These are phyloP conservation scores for Podospora anserina DNA, from an alignment of 495 filamentous ascomycete genomes.

Conservation along the genomic window DNA sequence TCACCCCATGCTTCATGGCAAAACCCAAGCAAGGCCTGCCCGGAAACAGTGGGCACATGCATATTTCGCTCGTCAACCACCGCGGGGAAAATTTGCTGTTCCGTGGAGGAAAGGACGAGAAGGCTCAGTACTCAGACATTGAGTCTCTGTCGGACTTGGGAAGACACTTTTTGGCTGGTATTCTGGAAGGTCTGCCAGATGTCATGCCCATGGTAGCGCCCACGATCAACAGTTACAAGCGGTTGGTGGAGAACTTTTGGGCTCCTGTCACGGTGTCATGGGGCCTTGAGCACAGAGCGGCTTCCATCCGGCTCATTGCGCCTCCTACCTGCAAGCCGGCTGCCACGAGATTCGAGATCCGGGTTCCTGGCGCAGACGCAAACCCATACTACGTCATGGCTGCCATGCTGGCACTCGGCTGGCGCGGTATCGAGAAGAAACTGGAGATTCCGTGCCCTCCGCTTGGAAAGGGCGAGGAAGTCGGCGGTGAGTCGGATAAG, in stretches of 20 bases:
- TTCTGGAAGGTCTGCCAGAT: slow-evolving; percentile 84
- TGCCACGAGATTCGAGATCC: slow-evolving; percentile 87
- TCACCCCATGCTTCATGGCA: slow-evolving; percentile 99
- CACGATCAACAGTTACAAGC: slow-evolving; percentile 95
- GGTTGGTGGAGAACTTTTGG: slow-evolving; percentile 98
- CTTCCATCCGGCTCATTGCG: slow-evolving; percentile 82
- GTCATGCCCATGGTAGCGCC: slow-evolving; percentile 94
- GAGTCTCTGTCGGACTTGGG: slow-evolving; percentile 80
- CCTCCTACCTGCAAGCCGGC: slow-evolving; percentile 79
- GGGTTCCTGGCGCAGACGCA: slow-evolving; percentile 85
- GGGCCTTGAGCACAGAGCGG: slow-evolving; percentile 92
- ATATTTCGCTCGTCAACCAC: slow-evolving; percentile 74
- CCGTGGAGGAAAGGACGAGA: slow-evolving; percentile 64
- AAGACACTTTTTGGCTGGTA: slow-evolving; percentile 87
- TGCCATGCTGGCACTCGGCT: slow-evolving; percentile 79
- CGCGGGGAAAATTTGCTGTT: slow-evolving; percentile 75
- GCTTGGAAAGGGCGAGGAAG: slow-evolving; percentile 75
- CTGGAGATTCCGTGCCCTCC: slow-evolving; percentile 78
- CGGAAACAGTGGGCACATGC: slow-evolving; percentile 93
- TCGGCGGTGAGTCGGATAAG: slow-evolving; percentile 63
- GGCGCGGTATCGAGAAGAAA: slow-evolving; percentile 87
- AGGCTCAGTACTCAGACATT: slow-evolving; percentile 69
- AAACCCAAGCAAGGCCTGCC: slow-evolving; percentile 87
- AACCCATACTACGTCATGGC: slow-evolving; percentile 88
- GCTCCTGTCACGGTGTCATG: slow-evolving; percentile 95